phyloP scores from a whole-genome alignment of 106 monocot species.

The Dendrobium huoshanense region DNA sequence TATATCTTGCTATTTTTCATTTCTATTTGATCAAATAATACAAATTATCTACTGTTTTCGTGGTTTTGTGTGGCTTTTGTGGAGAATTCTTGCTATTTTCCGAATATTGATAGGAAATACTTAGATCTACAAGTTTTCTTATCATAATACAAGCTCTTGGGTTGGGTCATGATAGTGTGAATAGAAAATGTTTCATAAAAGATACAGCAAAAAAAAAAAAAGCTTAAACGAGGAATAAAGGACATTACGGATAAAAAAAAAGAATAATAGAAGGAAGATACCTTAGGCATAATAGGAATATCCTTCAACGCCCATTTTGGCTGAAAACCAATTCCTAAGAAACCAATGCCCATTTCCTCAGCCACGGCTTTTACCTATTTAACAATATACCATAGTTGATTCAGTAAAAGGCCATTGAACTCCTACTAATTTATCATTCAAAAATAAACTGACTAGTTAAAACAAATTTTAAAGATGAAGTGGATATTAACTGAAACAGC shows the following conservation, averaged over 20 bases:
- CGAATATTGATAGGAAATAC: no score
- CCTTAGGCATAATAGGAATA: conserved; percentile 99
- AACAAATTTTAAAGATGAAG: neutral
- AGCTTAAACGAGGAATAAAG: neutral
- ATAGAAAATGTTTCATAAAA: neutral
- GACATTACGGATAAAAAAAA: neutral
- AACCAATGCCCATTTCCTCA: conserved; percentile 97
- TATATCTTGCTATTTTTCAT: no score
- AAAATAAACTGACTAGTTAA: neutral
- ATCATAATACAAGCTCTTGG: no score
- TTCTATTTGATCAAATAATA: no score
- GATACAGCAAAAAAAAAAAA: neutral
- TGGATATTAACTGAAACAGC: neutral
- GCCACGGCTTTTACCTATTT: conserved; percentile 92
- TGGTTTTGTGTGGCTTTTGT: no score
- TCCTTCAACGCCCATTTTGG: conserved; percentile 87
- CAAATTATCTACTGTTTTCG: no score
- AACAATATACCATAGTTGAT: conserved; percentile 3
- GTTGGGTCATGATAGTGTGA: neutral
- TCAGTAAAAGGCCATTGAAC: neutral
- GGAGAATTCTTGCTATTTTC: no score
- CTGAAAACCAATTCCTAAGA: conserved; percentile 96
- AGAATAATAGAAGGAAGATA: conserved; percentile 17
- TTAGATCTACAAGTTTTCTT: no score
- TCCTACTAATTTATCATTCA: neutral